Base-by-base conservation (phyloP, 495 filamentous ascomycete species). In the Trichodelitschia bisporula region DNA sequence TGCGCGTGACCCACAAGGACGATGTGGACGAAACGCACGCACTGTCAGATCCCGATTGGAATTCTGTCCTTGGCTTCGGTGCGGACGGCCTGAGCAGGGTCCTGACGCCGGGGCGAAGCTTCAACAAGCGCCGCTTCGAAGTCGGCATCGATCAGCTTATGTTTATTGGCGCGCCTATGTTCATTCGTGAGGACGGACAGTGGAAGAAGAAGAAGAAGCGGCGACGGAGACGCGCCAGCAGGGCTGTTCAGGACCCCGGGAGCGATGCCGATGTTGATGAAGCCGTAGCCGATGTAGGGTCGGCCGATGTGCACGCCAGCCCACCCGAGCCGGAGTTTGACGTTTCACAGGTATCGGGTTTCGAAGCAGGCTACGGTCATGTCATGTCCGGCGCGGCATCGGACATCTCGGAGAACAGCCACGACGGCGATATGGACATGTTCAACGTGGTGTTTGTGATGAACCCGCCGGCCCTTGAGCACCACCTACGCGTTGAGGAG, bases 361-460 rank as follows among this genome's bases (percentile, higher is more conserved):
- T 53, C 23, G 49, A 53, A 18, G 40, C 49, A 5, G 39, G 36
- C 9, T 41, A 38, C 13, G 43, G 41, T 2, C 35, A 40, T 26
- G 45, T 51, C 6, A 45, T 45, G 26, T 45, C 44, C 19, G 39
- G 37, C 13, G 36, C 39, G 9, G 20, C 38, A 4, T 44, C 39
- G 15, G 40, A 29, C 15, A 36, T 33, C 16, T 32, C 15, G 10
- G 6, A 6, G 21, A 24, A 24, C 17, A 57, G 59, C 33, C 53
- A 43, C 32, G 42, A 50, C 32, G 58, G 58, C 30, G 51, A 57
- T 26, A 83, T 97, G 76, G 80, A 68, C 15, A 92, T 93, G 82
- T 97, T 97, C 48, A 82, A 95, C 52, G 66, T 93, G 19, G 78
- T 92, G 10, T 95, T 93, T 51, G 75, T 91, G 19, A 52, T 92